A percentile compares a stretch with the other conserved stretches of the same genome.
Evolutionary conservation across 495 filamentous ascomycete species (phyloP).

Genomic region (Penicillium tannophilum): DNA sequence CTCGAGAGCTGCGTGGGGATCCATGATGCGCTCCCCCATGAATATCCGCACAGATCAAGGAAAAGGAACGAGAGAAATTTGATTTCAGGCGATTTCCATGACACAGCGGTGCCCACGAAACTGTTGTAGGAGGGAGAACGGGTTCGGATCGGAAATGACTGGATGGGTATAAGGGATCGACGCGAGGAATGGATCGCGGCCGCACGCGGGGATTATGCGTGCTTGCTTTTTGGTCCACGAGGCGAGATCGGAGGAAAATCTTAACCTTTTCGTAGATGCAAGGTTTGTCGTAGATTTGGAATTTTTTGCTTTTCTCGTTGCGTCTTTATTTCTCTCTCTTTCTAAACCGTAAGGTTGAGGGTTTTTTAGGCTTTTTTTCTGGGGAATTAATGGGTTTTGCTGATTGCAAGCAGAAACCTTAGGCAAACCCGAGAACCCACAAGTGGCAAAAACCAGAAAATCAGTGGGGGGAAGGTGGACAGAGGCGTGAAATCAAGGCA

Average conservation of each 20-base stretch:
- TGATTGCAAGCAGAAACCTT: neutral
- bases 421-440: neutral
- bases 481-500: neutral
- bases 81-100: constrained; percentile 47
- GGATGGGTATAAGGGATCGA: constrained; percentile 27
- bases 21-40: constrained; percentile 36
- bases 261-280: neutral
- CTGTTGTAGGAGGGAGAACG: constrained; percentile 12
- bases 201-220: constrained; percentile 22
- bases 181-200: constrained; percentile 29
- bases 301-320: neutral
- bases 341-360: neutral
- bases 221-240: constrained; percentile 19
- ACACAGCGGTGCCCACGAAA: constrained; percentile 26
- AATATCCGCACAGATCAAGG: constrained; percentile 15
- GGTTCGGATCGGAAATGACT: constrained; percentile 26
- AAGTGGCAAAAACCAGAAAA: neutral
- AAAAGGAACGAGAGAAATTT: constrained; percentile 12
- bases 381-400: neutral
- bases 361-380: neutral
- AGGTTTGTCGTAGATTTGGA: neutral
- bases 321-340: neutral
- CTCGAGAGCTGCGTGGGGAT: constrained; percentile 41
- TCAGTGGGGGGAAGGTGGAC: neutral
- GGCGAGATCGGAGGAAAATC: constrained; percentile 21